Evolutionary conservation across 2,329 filamentous ascomycete species (phyloP), one percentile per base, ranked within the genome.

Genomic region (Colletotrichum camelliae): DNA sequence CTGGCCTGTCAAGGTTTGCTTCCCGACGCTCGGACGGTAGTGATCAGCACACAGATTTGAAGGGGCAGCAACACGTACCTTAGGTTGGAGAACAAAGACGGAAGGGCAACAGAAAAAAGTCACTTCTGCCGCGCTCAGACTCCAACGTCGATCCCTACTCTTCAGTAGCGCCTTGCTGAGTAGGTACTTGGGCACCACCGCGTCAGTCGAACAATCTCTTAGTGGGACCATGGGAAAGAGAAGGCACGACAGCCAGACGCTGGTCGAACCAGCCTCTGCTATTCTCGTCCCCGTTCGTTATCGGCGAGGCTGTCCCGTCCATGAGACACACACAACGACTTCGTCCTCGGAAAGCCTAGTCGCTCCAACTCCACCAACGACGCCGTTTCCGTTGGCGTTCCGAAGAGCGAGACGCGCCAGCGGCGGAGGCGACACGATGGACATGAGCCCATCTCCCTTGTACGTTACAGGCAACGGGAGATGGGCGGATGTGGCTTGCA

Each of bases 1-100:
- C 29, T 39, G 61, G 57, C 35, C 48, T 60, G 52, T 72, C 67
- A 71, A 60, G 29, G 39, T 24, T 72, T 72, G 18, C n/a, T 39
- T 21, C n/a, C 43, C 35, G 52, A 35, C 68, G 68, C 72, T 74
- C 72, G 67, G 72, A 74, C 67, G 48, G 37, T 60, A 29, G 35
- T 48, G 72, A 74, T 66, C 72, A 52, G 72, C 72, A 33, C 15
- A 21, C 31, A 64, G 24, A 60, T 61, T 61, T 27, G 58, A 65
- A 21, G 35, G 60, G n/a, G 65, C 15, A 39, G 43, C n/a, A 52
- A 52, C 43, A 52, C 43, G 43, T 21, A 21, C 24, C 24, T n/a
- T 58, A 5, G n/a, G 43, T 52, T 52, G 43, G 43, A 21, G 43
- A 52, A 52, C 43, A 52, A 52, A 31, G 24, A 58, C 55, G 55